Base-by-base conservation (phyloP, 2,329 filamentous ascomycete genomes). In the Dactylellina cionopaga region DNA sequence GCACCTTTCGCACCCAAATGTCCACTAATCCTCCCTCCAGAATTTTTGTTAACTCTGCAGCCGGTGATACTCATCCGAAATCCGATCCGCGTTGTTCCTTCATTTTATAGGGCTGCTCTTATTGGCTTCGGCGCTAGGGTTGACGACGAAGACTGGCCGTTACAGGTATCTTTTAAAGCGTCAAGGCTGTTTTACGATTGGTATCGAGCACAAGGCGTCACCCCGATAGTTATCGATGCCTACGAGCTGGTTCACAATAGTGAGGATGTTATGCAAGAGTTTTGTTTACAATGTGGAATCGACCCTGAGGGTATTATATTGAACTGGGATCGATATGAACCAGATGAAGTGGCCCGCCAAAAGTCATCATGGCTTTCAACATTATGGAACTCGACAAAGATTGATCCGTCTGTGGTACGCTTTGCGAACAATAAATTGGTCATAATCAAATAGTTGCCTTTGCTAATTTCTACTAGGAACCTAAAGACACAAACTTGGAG, bases 111-210 rank as follows among this genome's bases (percentile, higher is more conserved):
- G 19, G 41, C 17, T 44, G 41, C 15, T 24, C 1, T 13, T 44
- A 19, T 6, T 19, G 1, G 19, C 13, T 44, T 17, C 4, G 41
- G 19, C 24, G 41, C 19, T 13, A 17, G 13, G 3, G 41, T 44
- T 44, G 41, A 22, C 19, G 41, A 44, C 41, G 41, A 44, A 44
- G 41, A 44, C 24, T 44, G 41, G 41, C 41, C 41, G n/a, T 5
- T 22, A 5, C 15, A 44, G 19, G 41, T 44, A 6, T 44, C 19
- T 1, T 44, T 44, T 11, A 44, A 22, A 44, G 6, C 41, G 11
- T 44, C 41, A 10, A 44, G 41, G 15, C 11, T 44, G n/a, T 9
- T 44, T 5, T 44, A 44, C 24, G 41, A 44, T 44, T 44, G 41
- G 41, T 44, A 44, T 44, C 5, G 15, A 19, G 15, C 15, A 17